These are phyloP conservation scores for Teratosphaeria gauchensis DNA, from an alignment of 2,329 filamentous ascomycete species.

Conservation along the genomic window DNA sequence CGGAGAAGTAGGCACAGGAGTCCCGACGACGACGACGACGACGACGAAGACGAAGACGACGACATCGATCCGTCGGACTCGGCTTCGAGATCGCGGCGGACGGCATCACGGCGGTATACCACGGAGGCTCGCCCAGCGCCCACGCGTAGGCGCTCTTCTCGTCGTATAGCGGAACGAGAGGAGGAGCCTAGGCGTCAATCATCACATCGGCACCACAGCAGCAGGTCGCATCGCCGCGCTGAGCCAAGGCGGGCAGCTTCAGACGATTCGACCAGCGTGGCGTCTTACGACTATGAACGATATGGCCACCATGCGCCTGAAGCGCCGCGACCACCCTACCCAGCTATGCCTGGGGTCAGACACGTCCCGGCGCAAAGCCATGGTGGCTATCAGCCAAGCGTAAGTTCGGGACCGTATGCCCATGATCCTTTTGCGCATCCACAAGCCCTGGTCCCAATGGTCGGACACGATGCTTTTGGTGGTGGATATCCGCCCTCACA, in stretches of 20 bases:
- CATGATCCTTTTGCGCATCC: conserved; percentile 16
- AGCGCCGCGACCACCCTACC: conserved; percentile 24
- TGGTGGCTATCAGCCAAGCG: conserved; percentile 25
- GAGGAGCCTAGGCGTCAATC: conserved; percentile 15
- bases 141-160: conserved; percentile 30
- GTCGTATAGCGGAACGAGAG: conserved; percentile 17
- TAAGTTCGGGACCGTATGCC: conserved; percentile 14
- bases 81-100: conserved; percentile 33
- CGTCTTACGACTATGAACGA: conserved; percentile 37
- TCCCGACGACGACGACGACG: conserved; percentile 6
- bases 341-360: conserved; percentile 19
- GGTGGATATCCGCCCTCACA: conserved; percentile 20
- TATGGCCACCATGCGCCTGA: conserved; percentile 28
- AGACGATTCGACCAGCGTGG: conserved; percentile 33
- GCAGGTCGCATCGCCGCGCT: conserved; percentile 14
- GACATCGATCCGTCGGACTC: conserved; percentile 42
- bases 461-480: conserved; percentile 26
- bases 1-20: conserved; percentile 15
- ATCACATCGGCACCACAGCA: conserved; percentile 14
- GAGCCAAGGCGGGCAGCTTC: conserved; percentile 20
- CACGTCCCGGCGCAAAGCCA: conserved; percentile 20
- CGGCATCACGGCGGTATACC: conserved; percentile 23
- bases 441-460: conserved; percentile 19
- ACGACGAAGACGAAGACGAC: conserved; percentile 26
- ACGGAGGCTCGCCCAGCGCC: conserved; percentile 27